Percentiles rank a stretch among this genome's conserved stretches.
phyloP scores from a whole-genome alignment of 2,329 filamentous ascomycete species.

The Immersiporthe knoxdaviesiana region DNA sequence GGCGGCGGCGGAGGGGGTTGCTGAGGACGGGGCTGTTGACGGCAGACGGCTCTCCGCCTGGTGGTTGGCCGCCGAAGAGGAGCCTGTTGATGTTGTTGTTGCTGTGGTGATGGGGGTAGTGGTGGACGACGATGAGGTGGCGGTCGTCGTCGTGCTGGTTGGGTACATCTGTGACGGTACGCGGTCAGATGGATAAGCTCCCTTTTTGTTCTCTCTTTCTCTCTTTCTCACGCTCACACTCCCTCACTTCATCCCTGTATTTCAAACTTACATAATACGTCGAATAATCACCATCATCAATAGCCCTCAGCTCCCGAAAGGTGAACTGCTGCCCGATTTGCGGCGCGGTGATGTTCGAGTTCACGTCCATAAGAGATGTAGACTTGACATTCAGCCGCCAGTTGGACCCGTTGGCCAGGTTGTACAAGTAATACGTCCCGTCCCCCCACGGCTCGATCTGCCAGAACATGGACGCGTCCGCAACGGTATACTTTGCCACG shows the following conservation, averaged over 20 bases:
- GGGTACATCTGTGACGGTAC: constrained; percentile 1
- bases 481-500: not conserved
- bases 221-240: no score
- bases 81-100: not conserved
- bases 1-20: no score
- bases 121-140: not conserved
- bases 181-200: not conserved
- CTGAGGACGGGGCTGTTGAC: not conserved
- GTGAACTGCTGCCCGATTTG: constrained; percentile 19
- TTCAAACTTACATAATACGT: constrained; percentile 3
- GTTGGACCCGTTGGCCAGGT: constrained; percentile 20
- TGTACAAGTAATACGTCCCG: constrained; percentile 19
- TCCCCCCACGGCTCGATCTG: constrained; percentile 16
- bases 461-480: constrained; percentile 23
- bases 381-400: constrained; percentile 12
- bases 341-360: constrained; percentile 16
- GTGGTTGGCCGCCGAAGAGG: not conserved
- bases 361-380: not conserved
- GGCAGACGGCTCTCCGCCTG: not conserved
- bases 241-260: not conserved
- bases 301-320: constrained; percentile 12
- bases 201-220: not conserved
- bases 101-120: no score
- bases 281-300: constrained; percentile 13
- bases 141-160: not conserved